These are phyloP conservation scores for Penicillium sp. DNA, from an alignment of 2,329 filamentous ascomycete genomes.

Conservation along the genomic window DNA sequence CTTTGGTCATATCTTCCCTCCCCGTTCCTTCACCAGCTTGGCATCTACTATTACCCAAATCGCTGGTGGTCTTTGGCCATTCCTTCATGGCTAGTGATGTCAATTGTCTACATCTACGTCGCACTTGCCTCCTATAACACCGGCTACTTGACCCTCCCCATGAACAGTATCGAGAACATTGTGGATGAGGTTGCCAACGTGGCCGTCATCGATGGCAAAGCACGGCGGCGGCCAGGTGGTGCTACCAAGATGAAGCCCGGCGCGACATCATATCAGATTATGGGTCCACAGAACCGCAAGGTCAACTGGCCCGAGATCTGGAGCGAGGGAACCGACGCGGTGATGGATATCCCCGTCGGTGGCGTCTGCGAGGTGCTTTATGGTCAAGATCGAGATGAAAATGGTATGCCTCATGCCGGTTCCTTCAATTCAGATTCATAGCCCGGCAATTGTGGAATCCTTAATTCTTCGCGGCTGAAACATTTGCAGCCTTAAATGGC, in stretches of 20 bases:
- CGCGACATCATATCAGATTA: constrained; percentile 46
- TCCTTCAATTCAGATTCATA: constrained; percentile 14
- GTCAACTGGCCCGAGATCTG: constrained; percentile 81
- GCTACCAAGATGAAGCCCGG: constrained; percentile 48
- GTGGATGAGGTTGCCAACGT: constrained; percentile 89
- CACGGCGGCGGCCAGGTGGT: constrained; percentile 56
- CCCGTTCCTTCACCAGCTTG: constrained; percentile 87
- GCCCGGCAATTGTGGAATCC: background rate
- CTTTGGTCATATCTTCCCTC: constrained; percentile 90
- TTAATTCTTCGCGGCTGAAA: too few relatives aligned
- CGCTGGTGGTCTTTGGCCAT: constrained; percentile 97
- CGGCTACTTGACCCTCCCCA: constrained; percentile 79
- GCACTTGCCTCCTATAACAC: constrained; percentile 91
- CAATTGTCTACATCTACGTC: constrained; percentile 89
- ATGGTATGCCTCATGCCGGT: constrained; percentile 15
- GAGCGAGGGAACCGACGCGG: constrained; percentile 92
- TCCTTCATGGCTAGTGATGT: constrained; percentile 86
- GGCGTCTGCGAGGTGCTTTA: constrained; percentile 96
- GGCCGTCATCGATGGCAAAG: constrained; percentile 76
- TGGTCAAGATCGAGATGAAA: constrained; percentile 60
- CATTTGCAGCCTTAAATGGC: background rate
- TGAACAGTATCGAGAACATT: constrained; percentile 82
- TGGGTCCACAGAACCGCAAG: constrained; percentile 47
- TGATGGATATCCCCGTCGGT: constrained; percentile 94
- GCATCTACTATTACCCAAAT: constrained; percentile 96